Base-by-base conservation (phyloP, 2,329 filamentous ascomycete genomes). In the Tolypocladium nubicola region DNA sequence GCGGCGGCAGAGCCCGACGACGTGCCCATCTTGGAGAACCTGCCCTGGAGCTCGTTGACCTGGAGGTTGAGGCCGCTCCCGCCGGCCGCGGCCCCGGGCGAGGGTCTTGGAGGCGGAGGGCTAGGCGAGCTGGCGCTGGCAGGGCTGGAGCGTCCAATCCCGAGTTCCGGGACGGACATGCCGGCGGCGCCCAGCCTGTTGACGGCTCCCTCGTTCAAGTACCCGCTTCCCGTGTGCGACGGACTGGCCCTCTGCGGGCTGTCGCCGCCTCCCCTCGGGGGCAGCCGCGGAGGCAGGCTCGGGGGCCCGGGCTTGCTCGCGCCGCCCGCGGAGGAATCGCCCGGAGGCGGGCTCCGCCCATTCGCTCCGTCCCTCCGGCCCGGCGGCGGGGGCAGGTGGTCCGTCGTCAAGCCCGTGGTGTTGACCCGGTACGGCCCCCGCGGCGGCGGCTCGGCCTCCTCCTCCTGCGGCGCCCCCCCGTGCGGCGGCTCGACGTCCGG, bases 101-200 rank as follows among this genome's bases (percentile, higher is more conserved):
- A 43, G 9, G 63, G 60, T 54, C 63, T 64, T 47, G 64, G 63
- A 35, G 68, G 67, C 54, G 65, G 61, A 35, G 64, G 66, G 55
- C 66, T 62, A 58, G 67, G 63, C 43, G 67, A 62, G 47, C 63
- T 59, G 49, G 65, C 59, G 56, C 64, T 60, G 61, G 67, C 53
- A 66, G 69, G 58, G 61, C 67, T 63, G 65, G 60, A 61, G 62
- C 66, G 64, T 57, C 84, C 85, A 60, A 96, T 95, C 6, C 88
- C 88, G 4, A 96, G 76, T 0, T 81, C 87, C 0, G 90, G 87
- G 0, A 96, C 89, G 0, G 86, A 88, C 7, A 96, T 78, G 1
- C 91, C 91, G 1, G 89, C 86, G 41, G 84, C 80, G 13, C 85
- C 83, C 10, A 97, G 77, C 47, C 89, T 80, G 58, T 75, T 79